Evolutionary conservation across 345 rosid genomes (phyloP).

Genomic region (Iberis pinnata): DNA sequence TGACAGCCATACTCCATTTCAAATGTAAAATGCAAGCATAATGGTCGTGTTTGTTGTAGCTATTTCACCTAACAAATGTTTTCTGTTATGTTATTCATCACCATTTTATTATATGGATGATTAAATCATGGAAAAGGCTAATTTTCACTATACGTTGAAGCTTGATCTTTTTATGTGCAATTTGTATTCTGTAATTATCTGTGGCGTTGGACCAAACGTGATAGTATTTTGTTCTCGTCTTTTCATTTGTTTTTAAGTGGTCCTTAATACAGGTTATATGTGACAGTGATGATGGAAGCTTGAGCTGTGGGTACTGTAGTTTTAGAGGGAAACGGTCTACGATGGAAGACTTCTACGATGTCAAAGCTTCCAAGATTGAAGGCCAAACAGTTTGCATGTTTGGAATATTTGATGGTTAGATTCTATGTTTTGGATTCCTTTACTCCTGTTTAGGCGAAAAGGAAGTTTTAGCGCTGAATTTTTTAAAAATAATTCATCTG

Average conservation of each 20-base stretch:
- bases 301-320: slow-evolving; percentile 95
- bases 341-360: slow-evolving; percentile 92
- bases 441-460: background rate
- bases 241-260: background rate
- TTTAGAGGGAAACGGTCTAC: slow-evolving; percentile 92
- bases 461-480: background rate
- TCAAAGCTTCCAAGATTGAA: slow-evolving; percentile 60
- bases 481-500: background rate
- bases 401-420: slow-evolving; percentile 95
- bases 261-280: slow-evolving; percentile 1
- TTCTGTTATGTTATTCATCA: background rate
- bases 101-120: background rate
- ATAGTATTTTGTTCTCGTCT: background rate
- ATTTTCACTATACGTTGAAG: background rate
- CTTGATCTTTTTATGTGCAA: background rate
- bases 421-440: slow-evolving; percentile 10
- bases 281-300: slow-evolving; percentile 74
- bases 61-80: slow-evolving; percentile 1
- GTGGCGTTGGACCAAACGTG: background rate
- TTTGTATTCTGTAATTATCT: background rate
- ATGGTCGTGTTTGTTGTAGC: background rate
- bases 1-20: background rate
- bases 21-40: background rate
- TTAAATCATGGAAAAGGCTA: background rate
- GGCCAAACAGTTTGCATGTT: slow-evolving; percentile 82